Evolutionary conservation across 139 green algal genomes (phyloP).

Genomic region (Spirogloea muscicola): DNA sequence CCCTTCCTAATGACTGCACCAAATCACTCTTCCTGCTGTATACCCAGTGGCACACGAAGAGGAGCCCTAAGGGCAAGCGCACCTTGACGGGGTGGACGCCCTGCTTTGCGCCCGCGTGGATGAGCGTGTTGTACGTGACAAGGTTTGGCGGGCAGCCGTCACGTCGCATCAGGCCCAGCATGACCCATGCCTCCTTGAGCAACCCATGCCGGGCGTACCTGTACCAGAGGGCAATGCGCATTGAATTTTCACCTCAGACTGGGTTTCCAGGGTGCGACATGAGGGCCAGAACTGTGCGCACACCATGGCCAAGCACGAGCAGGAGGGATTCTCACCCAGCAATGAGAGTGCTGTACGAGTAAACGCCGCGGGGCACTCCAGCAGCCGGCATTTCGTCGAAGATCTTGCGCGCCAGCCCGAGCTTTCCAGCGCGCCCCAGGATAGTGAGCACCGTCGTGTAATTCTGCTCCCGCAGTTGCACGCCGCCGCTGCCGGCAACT

Average conservation of each 20-base stretch:
- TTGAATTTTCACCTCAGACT: too few species aligned
- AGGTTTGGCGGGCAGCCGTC: constrained; percentile 23
- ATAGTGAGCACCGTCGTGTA: constrained; percentile 26
- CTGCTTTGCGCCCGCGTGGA: constrained; percentile 35
- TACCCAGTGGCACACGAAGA: too few species aligned
- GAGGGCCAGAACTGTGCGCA: too few species aligned
- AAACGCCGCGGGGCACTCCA: not conserved
- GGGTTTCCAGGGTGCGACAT: too few species aligned
- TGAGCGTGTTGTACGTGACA: constrained; percentile 41
- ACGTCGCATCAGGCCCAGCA: constrained; percentile 27
- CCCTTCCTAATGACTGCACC: too few species aligned
- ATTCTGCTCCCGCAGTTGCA: not conserved
- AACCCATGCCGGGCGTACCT: constrained; percentile 25
- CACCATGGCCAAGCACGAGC: too few species aligned
- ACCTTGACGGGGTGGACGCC: constrained; percentile 6
- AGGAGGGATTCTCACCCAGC: too few species aligned
- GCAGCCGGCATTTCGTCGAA: constrained; percentile 24
- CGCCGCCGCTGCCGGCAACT: not conserved
- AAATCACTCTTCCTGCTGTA: too few species aligned
- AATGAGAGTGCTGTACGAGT: constrained; percentile 3
- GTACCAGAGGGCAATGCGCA: too few species aligned
- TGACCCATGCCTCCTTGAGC: constrained; percentile 19
- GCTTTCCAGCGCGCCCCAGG: constrained; percentile 27
- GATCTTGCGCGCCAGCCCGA: constrained; percentile 18
- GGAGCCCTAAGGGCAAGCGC: too few species aligned